Evolutionary conservation across 345 rosid genomes (phyloP), one percentile per base, ranked within the genome.

Genomic region (Arabidopsis thaliana): DNA sequence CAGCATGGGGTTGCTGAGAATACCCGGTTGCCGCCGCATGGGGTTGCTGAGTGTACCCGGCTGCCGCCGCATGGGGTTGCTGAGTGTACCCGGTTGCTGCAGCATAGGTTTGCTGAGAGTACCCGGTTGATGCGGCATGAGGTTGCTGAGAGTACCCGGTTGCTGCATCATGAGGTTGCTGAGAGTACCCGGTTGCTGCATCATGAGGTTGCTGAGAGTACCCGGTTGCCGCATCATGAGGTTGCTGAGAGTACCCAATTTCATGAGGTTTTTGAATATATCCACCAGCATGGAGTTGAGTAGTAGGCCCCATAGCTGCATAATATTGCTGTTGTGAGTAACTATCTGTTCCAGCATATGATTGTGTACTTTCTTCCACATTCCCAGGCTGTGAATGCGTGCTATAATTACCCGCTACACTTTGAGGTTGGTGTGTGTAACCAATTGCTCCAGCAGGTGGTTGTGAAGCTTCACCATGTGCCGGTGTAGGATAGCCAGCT

Each of bases 301-400:
- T 7, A 33, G 62, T 41, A 30, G 32, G 53, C 25, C 57, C 80
- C 36, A 40, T 48, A 55, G 71, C 60, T 70, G 59, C 71, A 63
- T 53, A 36, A 20, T 65, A 13, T 72, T 72, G 73, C 49, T 72
- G 77, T 50, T 72, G 64, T n/a, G 81, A 45, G 20, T 78, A 42
- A 59, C 73, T 66, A 28, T 28, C n/a, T 67, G 65, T 12, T 60
- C 65, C 82, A 71, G 73, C 68, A 72, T 71, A 66, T 37, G 64
- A 34, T 59, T 59, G 77, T 16, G 57, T 24, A 59, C 16, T 78
- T 58, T 50, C 69, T 59, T 60, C 77, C 49, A 78, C 69, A 59
- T 28, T 59, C 68, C 50, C 73, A 23, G 57, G 69, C 64, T 65
- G 77, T 72, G 68, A 44, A 59, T 78, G 67, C 3, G 64, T 34